A percentile compares a stretch with the other conserved stretches of the same genome.
phyloP scores from a whole-genome alignment of 139 green algal genomes.

The Pseudopediastrum boryanum region DNA sequence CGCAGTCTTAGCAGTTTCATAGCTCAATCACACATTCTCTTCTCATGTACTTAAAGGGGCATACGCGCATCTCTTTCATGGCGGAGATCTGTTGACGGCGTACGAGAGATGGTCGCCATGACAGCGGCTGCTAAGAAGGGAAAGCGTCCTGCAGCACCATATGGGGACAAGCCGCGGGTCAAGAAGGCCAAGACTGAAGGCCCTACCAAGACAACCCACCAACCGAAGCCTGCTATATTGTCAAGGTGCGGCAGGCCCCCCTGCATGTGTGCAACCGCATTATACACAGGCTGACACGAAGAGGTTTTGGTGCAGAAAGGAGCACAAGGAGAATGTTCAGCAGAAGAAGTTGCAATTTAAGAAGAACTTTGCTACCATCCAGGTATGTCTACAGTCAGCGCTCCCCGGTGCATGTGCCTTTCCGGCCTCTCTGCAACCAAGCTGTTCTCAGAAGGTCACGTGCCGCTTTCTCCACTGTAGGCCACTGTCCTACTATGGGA shows the following conservation, averaged over 20 bases:
- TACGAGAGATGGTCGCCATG: too few relatives aligned
- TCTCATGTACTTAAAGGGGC: too few relatives aligned
- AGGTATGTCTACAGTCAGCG: conserved; percentile 26
- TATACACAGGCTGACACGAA: background rate
- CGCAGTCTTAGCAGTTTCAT: too few relatives aligned
- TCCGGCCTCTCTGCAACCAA: too few relatives aligned
- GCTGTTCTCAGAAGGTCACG: too few relatives aligned
- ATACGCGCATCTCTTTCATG: too few relatives aligned
- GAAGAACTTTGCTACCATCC: conserved; percentile 57
- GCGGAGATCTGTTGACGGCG: too few relatives aligned
- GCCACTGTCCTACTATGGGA: conserved; percentile 73
- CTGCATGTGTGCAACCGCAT: background rate
- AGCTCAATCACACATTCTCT: too few relatives aligned
- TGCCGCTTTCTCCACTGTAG: too few relatives aligned
- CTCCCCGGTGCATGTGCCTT: background rate
- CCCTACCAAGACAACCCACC: background rate
- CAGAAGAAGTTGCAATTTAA: conserved; percentile 50
- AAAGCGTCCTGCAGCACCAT: too few relatives aligned
- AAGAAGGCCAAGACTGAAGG: conserved; percentile 12
- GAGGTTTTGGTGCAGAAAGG: conserved; percentile 38
- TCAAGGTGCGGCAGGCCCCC: background rate
- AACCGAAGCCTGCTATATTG: background rate
- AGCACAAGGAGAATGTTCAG: conserved; percentile 41
- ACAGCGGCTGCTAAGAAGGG: too few relatives aligned
- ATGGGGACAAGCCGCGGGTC: background rate